These are phyloP conservation scores for Pseudogymnoascus sp. DNA, from an alignment of 2,329 filamentous ascomycete genomes.

Conservation along the genomic window DNA sequence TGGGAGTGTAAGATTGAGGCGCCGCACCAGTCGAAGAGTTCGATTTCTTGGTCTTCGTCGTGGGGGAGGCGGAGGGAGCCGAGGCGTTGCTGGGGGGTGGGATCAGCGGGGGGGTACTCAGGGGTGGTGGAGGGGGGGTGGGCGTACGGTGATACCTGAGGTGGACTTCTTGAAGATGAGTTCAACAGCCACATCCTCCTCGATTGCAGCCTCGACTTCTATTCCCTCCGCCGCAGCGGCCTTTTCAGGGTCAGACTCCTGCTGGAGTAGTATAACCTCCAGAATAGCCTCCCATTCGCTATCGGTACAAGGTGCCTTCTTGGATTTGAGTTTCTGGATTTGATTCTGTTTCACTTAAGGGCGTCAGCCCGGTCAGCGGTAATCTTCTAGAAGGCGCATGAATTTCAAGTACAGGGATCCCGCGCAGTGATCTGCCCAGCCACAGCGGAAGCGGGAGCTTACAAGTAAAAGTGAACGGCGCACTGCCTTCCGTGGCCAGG, in stretches of 20 bases:
- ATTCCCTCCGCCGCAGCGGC: constrained; percentile 50
- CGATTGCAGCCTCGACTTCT: constrained; percentile 51
- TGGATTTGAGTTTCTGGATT: constrained; percentile 42
- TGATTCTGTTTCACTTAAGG: constrained; percentile 47
- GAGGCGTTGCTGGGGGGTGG: constrained; percentile 51
- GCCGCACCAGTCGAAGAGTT: constrained; percentile 63
- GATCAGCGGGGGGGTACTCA: constrained; percentile 17
- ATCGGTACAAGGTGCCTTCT: constrained; percentile 45
- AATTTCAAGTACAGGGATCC: constrained; percentile 19
- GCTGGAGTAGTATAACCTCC: constrained; percentile 43
- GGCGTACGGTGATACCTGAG: constrained; percentile 57
- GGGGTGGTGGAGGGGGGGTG: background rate
- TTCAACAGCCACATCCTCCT: constrained; percentile 41
- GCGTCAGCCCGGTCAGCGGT: constrained; percentile 19
- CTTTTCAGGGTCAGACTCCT: constrained; percentile 32
- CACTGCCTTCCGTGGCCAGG: constrained; percentile 58
- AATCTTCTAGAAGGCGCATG: constrained; percentile 15
- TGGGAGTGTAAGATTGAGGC: constrained; percentile 37
- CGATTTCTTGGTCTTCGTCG: constrained; percentile 48
- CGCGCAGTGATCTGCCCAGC: background rate
- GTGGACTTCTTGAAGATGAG: constrained; percentile 58
- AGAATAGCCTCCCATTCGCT: constrained; percentile 62
- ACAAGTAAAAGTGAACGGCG: constrained; percentile 50
- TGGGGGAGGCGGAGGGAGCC: constrained; percentile 52
- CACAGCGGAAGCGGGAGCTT: background rate